phyloP scores from a whole-genome alignment of 352 stramenopile genomes.

The Aphanomyces invadans region DNA sequence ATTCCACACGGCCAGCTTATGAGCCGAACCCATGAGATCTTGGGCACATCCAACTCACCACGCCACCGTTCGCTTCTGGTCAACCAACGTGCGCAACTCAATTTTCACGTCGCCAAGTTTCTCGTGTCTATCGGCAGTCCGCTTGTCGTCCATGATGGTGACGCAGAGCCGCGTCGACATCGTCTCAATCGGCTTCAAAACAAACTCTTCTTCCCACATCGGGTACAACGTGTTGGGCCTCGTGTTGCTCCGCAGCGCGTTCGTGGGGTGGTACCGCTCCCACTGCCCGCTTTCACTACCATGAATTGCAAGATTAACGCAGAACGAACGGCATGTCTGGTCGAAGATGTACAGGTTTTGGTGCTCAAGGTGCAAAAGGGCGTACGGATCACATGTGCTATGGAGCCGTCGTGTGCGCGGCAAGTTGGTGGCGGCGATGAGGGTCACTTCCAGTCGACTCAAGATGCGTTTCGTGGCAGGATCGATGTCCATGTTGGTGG shows the following conservation, averaged over 20 bases:
- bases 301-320: background rate
- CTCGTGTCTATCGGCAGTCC: constrained; percentile 42
- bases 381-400: constrained; percentile 10
- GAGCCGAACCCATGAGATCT: too few relatives aligned
- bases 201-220: constrained; percentile 73
- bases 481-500: constrained; percentile 60
- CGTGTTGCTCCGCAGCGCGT: constrained; percentile 47
- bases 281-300: constrained; percentile 19
- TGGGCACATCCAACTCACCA: constrained; percentile 42
- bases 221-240: constrained; percentile 71
- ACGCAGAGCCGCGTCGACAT: constrained; percentile 57
- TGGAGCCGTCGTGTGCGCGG: constrained; percentile 13
- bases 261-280: constrained; percentile 2
- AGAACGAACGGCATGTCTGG: too few relatives aligned
- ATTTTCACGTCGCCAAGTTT: constrained; percentile 61
- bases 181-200: constrained; percentile 48
- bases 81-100: constrained; percentile 43
- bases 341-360: constrained; percentile 13
- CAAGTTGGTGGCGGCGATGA: constrained; percentile 26
- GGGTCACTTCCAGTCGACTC: constrained; percentile 18
- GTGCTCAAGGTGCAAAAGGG: constrained; percentile 13
- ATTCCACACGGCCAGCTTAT: too few relatives aligned
- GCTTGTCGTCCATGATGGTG: constrained; percentile 61
- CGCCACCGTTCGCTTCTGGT: constrained; percentile 54
- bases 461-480: constrained; percentile 32